Evolutionary conservation across 2,329 filamentous ascomycete species (phyloP).

Genomic region (Diaporthe capsici): DNA sequence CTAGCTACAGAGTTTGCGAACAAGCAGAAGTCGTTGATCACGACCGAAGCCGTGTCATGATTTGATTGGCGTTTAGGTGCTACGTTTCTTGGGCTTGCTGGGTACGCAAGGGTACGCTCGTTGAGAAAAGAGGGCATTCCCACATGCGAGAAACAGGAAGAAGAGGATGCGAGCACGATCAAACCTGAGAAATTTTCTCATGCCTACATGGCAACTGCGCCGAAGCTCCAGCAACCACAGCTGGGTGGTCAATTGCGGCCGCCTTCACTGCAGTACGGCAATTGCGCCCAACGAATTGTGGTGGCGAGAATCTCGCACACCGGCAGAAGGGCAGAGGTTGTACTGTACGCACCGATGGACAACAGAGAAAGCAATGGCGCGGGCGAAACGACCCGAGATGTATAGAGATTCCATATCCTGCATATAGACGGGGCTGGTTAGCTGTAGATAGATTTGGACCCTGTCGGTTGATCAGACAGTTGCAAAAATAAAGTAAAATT

Average conservation of each 20-base stretch:
- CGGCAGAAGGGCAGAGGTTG: neutral
- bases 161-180: neutral
- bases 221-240: slow-evolving; percentile 6
- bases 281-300: neutral
- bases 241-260: neutral
- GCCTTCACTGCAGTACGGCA: neutral
- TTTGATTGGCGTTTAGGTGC: slow-evolving; percentile 24
- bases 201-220: neutral
- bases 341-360: neutral
- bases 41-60: neutral
- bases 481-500: slow-evolving; percentile 37
- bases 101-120: neutral
- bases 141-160: neutral
- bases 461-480: slow-evolving; percentile 30
- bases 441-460: slow-evolving; percentile 31
- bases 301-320: neutral
- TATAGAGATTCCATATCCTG: slow-evolving; percentile 23
- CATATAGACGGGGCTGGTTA: slow-evolving; percentile 32
- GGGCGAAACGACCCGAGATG: slow-evolving; percentile 12
- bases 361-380: neutral
- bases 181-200: neutral
- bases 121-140: neutral
- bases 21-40: neutral
- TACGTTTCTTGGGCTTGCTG: neutral
- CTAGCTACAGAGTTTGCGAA: neutral